Conservation (phyloP, 192 early-diverging fungal genomes). For the Lobulomyces angularis region DNA sequence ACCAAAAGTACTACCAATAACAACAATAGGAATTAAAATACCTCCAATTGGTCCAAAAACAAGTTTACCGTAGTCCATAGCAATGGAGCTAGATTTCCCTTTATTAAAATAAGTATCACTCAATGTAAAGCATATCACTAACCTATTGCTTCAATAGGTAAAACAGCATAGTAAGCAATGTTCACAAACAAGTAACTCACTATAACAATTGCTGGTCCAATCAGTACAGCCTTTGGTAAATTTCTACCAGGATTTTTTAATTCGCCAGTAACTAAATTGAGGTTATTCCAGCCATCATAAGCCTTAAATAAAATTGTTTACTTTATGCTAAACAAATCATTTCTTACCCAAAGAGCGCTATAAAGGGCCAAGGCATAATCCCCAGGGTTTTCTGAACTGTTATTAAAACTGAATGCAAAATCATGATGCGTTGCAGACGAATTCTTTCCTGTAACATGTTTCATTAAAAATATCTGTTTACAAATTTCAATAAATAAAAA, state of each 20-base stretch:
- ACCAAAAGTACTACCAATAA: constrained; percentile 60
- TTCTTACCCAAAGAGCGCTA: constrained; percentile 41
- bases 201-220: constrained; percentile 27
- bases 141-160: constrained; percentile 10
- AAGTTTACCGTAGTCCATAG: constrained; percentile 58
- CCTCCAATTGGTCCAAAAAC: constrained; percentile 56
- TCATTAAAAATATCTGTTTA: no score
- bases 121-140: not conserved
- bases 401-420: no score
- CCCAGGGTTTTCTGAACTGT: constrained; percentile 37
- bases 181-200: constrained; percentile 27
- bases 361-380: constrained; percentile 66
- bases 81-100: constrained; percentile 1
- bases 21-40: constrained; percentile 56
- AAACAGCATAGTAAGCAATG: constrained; percentile 30
- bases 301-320: constrained; percentile 5
- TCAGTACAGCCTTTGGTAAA: constrained; percentile 27
- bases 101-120: not conserved
- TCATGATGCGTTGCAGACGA: no score
- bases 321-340: constrained; percentile 31
- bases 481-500: no score
- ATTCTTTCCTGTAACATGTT: no score
- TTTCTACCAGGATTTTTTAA: constrained; percentile 25
- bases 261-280: constrained; percentile 39
- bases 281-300: constrained; percentile 21